Evolutionary conservation across 2,329 filamentous ascomycete genomes (phyloP), one percentile per base, ranked within the genome.

Genomic region (Monosporascus cannonballus): DNA sequence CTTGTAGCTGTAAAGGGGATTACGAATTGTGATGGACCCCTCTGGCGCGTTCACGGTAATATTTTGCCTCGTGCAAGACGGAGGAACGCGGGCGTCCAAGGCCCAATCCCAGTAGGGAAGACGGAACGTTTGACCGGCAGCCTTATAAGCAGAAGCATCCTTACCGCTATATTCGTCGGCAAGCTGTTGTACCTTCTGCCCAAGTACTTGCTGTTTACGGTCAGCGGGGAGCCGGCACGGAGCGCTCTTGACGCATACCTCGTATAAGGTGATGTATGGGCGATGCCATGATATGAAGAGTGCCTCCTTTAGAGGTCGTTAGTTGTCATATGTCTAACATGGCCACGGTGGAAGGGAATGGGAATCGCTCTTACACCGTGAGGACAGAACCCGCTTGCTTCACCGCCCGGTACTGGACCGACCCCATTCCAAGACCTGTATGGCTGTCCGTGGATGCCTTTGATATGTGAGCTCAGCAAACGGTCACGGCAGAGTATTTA

Each of bases 101-200:
- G 71, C 77, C 79, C 78, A 83, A 64, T 82, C 79, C 79, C 79
- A 82, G 64, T 70, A 81, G 2, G 79, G 77, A 14, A 73, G 63
- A 34, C 78, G 73, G 25, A 81, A 69, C 0, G 59, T 65, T 41
- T 76, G 67, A 2, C 77, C 78, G 2, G 78, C 77, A 3, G 68
- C 59, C 22, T 64, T 57, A 57, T 81, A 81, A 54, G 57, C 52
- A 42, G 59, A 53, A 57, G 68, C 56, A 58, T 69, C 54, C 34
- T 61, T 54, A 51, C 58, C 51, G 15, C 68, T 70, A 57, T 80
- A 81, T 37, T 67, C 62, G 14, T 59, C 60, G 18, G 79, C 79
- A 20, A 82, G 73, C 3, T 61, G 61, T 58, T 73, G 71, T 41
- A 76, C 75, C 41, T 77, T 69, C 2, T 65, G 59, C 25, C 76